A percentile compares a stretch with the other conserved stretches of the same genome.
phyloP scores from a whole-genome alignment of 2,329 filamentous ascomycete species.

The Neonectria sp. region DNA sequence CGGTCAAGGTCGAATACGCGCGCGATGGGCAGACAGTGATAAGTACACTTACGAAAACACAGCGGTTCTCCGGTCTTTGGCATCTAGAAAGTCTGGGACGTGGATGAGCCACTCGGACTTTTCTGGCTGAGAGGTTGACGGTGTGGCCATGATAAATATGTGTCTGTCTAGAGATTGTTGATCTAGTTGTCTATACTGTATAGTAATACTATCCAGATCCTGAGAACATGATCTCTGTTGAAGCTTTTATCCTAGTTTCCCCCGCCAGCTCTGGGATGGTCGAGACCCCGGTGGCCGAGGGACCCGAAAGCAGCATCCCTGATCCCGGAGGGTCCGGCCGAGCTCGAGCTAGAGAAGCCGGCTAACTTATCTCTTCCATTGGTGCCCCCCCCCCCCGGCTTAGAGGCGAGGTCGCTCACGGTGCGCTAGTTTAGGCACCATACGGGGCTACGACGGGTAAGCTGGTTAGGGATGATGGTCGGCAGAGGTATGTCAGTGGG shows the following conservation, averaged over 20 bases:
- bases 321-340: constrained; percentile 11
- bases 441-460: constrained; percentile 9
- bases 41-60: neutral
- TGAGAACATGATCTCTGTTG: neutral
- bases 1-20: neutral
- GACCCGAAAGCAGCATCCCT: neutral
- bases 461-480: constrained; percentile 8
- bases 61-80: constrained; percentile 1
- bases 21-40: neutral
- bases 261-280: neutral
- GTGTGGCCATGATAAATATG: neutral
- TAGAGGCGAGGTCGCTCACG: constrained; percentile 33
- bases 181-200: neutral
- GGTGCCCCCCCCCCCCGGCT: constrained; percentile 21
- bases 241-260: neutral
- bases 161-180: neutral
- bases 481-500: constrained; percentile 4
- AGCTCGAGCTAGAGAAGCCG: constrained; percentile 46
- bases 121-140: neutral
- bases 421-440: neutral
- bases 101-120: constrained; percentile 1
- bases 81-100: constrained; percentile 1
- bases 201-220: neutral
- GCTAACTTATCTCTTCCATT: constrained; percentile 36
- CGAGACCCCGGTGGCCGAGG: neutral